Conservation (phyloP, 192 early-diverging fungal species). For the Phlyctochytrium bullatum region DNA sequence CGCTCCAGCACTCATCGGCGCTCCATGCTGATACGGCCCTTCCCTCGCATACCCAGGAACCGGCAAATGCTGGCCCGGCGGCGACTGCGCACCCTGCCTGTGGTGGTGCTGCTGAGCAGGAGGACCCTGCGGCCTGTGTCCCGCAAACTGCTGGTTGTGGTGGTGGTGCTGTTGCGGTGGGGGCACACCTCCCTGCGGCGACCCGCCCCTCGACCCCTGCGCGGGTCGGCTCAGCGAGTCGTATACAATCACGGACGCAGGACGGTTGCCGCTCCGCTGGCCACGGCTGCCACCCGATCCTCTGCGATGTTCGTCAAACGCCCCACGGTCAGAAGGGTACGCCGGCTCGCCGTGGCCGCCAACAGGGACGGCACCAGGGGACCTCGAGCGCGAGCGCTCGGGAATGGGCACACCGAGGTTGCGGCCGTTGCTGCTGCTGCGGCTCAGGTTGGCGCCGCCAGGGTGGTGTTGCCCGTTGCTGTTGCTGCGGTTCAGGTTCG, state of each 20-base stretch:
- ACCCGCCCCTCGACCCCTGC: neutral
- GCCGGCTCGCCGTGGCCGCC: too few species aligned
- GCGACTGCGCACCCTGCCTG: neutral
- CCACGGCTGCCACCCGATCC: too few species aligned
- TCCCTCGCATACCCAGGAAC: too few species aligned
- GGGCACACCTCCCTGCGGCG: neutral
- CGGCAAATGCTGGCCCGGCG: too few species aligned
- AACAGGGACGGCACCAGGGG: neutral
- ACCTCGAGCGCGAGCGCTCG: neutral
- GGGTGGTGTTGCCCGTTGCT: too few species aligned
- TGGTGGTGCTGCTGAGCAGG: constrained; percentile 1
- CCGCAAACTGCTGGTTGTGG: neutral
- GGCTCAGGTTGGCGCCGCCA: too few species aligned
- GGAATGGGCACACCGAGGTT: neutral
- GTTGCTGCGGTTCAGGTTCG: too few species aligned
- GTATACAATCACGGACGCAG: neutral
- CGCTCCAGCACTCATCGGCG: too few species aligned
- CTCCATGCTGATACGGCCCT: too few species aligned
- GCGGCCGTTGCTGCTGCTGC: too few species aligned
- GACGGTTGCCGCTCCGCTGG: neutral
- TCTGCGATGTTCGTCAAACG: too few species aligned
- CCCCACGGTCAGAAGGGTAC: too few species aligned
- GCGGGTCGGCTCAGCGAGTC: constrained; percentile 4
- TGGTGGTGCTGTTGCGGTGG: neutral
- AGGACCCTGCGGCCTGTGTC: neutral